phyloP scores from a whole-genome alignment of 2,329 filamentous ascomycete genomes.

The Botrytis elliptica region DNA sequence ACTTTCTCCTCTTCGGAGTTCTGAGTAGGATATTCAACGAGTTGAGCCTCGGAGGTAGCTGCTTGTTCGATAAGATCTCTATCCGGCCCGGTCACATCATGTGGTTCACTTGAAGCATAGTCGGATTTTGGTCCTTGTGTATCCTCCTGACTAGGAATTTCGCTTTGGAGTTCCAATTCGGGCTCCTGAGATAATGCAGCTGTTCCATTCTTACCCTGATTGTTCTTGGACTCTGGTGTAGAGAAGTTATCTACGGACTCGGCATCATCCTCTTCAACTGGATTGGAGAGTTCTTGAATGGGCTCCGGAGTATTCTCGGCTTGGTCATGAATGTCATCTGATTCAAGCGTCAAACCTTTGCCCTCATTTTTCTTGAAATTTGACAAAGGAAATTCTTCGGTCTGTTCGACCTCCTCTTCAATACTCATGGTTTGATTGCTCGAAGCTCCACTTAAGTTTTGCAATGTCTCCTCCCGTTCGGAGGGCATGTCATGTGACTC shows the following conservation, averaged over 20 bases:
- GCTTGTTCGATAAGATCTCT: not conserved
- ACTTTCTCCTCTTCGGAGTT: not conserved
- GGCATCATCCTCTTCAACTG: not conserved
- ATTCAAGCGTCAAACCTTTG: constrained; percentile 25
- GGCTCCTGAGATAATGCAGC: not conserved
- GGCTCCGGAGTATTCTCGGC: constrained; percentile 19
- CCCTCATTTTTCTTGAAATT: constrained; percentile 41
- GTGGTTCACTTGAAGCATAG: constrained; percentile 20
- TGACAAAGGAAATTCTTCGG: constrained; percentile 28
- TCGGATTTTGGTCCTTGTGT: not conserved
- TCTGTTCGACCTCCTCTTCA: constrained; percentile 23
- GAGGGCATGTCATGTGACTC: constrained; percentile 22
- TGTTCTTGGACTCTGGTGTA: constrained; percentile 26
- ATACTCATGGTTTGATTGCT: constrained; percentile 16
- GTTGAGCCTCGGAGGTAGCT: not conserved
- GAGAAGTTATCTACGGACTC: constrained; percentile 10
- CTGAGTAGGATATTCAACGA: not conserved
- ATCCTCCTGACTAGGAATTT: not conserved
- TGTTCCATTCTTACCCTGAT: constrained; percentile 21
- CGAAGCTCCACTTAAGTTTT: constrained; percentile 24
- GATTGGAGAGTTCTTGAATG: constrained; percentile 5
- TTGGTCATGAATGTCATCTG: constrained; percentile 17
- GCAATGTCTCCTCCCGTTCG: constrained; percentile 25
- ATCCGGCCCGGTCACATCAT: not conserved
- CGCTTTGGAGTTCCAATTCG: not conserved